phyloP scores from a whole-genome alignment of 306 rosid species.

The Nissolia schottii region DNA sequence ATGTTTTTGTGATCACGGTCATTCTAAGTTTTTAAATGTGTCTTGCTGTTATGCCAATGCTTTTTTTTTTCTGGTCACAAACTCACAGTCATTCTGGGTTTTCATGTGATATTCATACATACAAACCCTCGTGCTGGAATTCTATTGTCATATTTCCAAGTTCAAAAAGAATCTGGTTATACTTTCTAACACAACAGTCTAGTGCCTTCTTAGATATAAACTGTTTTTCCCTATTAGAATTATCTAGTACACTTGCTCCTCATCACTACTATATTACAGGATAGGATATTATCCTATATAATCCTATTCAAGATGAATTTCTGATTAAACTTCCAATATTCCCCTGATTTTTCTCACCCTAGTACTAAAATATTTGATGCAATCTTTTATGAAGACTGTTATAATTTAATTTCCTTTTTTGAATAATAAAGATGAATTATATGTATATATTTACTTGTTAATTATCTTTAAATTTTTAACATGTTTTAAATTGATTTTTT shows the following conservation, averaged over 20 bases:
- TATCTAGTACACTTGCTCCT: constrained; percentile 32
- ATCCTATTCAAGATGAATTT: constrained; percentile 29
- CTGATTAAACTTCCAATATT: constrained; percentile 18
- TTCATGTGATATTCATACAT: too few relatives aligned
- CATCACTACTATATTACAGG: constrained; percentile 31
- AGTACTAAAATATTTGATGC: not conserved
- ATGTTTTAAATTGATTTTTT: not conserved
- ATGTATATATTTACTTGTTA: not conserved
- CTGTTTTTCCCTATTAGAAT: constrained; percentile 33
- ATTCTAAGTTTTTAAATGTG: constrained; percentile 55
- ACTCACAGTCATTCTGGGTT: too few relatives aligned
- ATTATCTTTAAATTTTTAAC: not conserved
- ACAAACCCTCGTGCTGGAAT: constrained; percentile 58
- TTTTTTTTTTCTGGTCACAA: too few relatives aligned
- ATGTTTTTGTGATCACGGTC: constrained; percentile 64
- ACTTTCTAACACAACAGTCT: constrained; percentile 37
- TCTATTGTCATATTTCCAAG: constrained; percentile 41
- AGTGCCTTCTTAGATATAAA: constrained; percentile 39
- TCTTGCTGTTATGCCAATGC: too few relatives aligned
- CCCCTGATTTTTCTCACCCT: not conserved
- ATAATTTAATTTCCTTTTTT: not conserved
- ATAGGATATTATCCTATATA: constrained; percentile 37
- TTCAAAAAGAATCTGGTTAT: constrained; percentile 41
- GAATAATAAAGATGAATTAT: not conserved
- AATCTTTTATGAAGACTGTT: not conserved